Evolutionary conservation across 192 early-diverging fungal genomes (phyloP).

Genomic region (Obelidium mucronatum): DNA sequence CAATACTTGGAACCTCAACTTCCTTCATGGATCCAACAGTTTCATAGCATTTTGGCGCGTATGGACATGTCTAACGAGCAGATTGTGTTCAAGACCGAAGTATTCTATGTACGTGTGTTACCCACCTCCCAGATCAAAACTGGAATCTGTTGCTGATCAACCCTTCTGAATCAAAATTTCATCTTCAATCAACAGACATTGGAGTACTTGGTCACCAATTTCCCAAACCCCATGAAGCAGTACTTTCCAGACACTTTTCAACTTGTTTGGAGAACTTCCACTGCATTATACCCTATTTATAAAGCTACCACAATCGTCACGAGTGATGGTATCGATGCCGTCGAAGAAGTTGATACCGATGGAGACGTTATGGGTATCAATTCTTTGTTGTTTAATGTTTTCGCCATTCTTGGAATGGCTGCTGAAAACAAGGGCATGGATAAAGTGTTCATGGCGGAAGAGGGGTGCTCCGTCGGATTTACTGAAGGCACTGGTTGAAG

Average conservation of each 20-base stretch:
- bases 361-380: conserved; percentile 22
- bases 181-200: too few relatives aligned
- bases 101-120: conserved; percentile 63
- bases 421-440: conserved; percentile 21
- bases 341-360: conserved; percentile 30
- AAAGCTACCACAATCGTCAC: conserved; percentile 12
- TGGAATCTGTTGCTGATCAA: not conserved
- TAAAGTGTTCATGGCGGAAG: not conserved
- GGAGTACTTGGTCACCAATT: conserved; percentile 17
- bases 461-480: not conserved
- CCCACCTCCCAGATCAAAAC: not conserved
- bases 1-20: conserved; percentile 79
- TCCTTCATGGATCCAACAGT: conserved; percentile 78
- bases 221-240: not conserved
- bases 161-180: not conserved
- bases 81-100: conserved; percentile 74
- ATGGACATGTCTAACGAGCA: conserved; percentile 57
- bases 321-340: conserved; percentile 13
- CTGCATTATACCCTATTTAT: conserved; percentile 23
- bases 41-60: conserved; percentile 69
- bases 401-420: conserved; percentile 16
- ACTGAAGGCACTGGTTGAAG: conserved; percentile 19
- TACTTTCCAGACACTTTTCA: conserved; percentile 8
- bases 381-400: conserved; percentile 20
- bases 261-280: conserved; percentile 10